These are phyloP conservation scores for Neonothopanus nambi DNA, from an alignment of 1,284 basidiomycete genomes.

Conservation along the genomic window DNA sequence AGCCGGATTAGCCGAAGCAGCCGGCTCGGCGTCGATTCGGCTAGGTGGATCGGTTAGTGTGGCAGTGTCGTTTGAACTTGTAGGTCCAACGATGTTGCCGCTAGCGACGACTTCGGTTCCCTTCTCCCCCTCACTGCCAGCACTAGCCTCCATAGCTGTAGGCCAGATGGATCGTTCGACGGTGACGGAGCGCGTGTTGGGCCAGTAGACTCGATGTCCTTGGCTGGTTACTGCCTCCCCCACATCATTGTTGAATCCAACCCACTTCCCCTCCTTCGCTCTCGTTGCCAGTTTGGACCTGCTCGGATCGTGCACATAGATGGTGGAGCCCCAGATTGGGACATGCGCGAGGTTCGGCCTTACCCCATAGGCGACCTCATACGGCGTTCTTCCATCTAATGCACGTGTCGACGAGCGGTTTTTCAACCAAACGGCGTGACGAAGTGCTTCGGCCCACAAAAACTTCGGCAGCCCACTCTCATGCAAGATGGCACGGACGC, in stretches of 20 bases:
- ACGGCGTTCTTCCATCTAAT: not conserved
- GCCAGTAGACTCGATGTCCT: too few species aligned
- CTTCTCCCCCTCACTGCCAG: too few species aligned
- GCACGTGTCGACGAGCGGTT: conserved; percentile 25
- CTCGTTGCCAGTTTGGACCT: not conserved
- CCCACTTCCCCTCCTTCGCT: not conserved
- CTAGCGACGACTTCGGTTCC: too few species aligned
- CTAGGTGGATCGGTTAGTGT: too few species aligned
- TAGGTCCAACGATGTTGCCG: too few species aligned
- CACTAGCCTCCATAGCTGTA: too few species aligned
- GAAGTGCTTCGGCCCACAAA: too few species aligned
- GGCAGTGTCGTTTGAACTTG: too few species aligned
- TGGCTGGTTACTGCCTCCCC: too few species aligned
- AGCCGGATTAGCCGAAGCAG: too few species aligned
- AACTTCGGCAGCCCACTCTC: conserved; percentile 21
- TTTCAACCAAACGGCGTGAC: conserved; percentile 23
- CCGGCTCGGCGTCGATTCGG: too few species aligned
- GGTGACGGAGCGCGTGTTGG: too few species aligned
- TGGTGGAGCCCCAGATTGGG: not conserved
- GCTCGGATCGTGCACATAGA: not conserved
- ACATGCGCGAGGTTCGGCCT: not conserved
- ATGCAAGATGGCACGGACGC: conserved; percentile 20
- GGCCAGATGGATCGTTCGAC: not conserved
- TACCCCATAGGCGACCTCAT: not conserved
- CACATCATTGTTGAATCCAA: not conserved